Evolutionary conservation across 805 yeast genomes (phyloP).

Genomic region (Candida maltosa): DNA sequence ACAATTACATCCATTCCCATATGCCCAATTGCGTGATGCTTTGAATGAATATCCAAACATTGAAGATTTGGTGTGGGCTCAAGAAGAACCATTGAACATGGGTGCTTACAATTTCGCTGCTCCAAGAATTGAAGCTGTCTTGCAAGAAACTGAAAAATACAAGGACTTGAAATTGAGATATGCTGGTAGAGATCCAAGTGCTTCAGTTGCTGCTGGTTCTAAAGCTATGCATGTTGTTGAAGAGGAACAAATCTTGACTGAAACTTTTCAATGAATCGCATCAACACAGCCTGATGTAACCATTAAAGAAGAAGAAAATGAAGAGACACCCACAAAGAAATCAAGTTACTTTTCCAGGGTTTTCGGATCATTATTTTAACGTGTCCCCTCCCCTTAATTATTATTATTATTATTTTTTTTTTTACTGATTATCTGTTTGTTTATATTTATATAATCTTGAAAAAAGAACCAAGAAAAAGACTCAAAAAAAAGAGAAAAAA

Average conservation of each 20-base stretch:
- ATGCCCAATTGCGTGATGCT: conserved; percentile 83
- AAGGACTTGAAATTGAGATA: conserved; percentile 63
- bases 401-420: too few relatives aligned
- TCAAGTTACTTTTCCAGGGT: too few relatives aligned
- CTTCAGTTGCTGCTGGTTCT: conserved; percentile 96
- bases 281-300: too few relatives aligned
- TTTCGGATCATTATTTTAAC: too few relatives aligned
- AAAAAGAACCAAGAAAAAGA: too few relatives aligned
- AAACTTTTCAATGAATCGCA: conserved; percentile 55
- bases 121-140: conserved; percentile 79
- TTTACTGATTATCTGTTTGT: too few relatives aligned
- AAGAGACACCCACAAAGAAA: too few relatives aligned
- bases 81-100: conserved; percentile 98
- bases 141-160: conserved; percentile 74
- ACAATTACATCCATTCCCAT: conserved; percentile 99
- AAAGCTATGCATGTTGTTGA: conserved; percentile 84
- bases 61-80: conserved; percentile 93
- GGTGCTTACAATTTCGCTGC: conserved; percentile 79
- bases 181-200: conserved; percentile 97
- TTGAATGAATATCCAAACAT: conserved; percentile 75
- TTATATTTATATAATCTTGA: too few relatives aligned
- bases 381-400: too few relatives aligned
- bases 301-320: too few relatives aligned
- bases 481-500: too few relatives aligned
- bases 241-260: conserved; percentile 82